Conservation (phyloP, 208 protist genomes). For the Vickermania spadyakhi region DNA sequence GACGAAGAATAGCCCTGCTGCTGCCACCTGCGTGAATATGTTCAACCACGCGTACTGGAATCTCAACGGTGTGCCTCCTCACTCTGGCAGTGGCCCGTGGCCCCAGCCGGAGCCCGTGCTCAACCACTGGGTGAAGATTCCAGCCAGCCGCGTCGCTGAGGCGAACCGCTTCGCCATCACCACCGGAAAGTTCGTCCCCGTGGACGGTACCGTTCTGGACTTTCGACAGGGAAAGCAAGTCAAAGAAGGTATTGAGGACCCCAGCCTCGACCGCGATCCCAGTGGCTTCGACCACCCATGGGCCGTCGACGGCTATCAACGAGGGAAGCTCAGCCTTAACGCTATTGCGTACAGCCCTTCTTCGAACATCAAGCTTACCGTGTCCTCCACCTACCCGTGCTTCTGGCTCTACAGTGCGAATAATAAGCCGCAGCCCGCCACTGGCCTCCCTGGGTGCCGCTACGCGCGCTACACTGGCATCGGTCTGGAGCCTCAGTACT, state of each 20-base stretch:
- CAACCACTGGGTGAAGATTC: conserved; percentile 2
- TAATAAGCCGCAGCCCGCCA: conserved; percentile 34
- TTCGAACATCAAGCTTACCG: conserved; percentile 47
- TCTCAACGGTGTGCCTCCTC: conserved; percentile 32
- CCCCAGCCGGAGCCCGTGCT: not conserved
- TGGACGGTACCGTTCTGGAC: conserved; percentile 1
- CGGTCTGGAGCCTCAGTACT: conserved; percentile 70
- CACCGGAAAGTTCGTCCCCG: not conserved
- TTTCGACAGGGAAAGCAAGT: not conserved
- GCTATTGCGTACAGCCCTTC: conserved; percentile 18
- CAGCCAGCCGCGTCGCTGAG: conserved; percentile 1
- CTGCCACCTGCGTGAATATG: conserved; percentile 35
- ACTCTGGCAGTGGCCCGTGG: not conserved
- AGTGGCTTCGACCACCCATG: conserved; percentile 2
- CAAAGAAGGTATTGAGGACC: not conserved
- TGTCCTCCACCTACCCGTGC: conserved; percentile 56
- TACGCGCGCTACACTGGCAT: conserved; percentile 54
- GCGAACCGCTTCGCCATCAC: not conserved
- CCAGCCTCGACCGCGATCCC: not conserved
- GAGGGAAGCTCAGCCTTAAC: not conserved
- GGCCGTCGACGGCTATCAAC: not conserved
- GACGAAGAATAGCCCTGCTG: conserved; percentile 17
- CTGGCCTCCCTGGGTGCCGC: conserved; percentile 38
- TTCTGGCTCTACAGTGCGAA: conserved; percentile 66
- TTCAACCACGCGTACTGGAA: conserved; percentile 65